Conservation (phyloP, 306 rosid species). For the Citrullus amarus region DNA sequence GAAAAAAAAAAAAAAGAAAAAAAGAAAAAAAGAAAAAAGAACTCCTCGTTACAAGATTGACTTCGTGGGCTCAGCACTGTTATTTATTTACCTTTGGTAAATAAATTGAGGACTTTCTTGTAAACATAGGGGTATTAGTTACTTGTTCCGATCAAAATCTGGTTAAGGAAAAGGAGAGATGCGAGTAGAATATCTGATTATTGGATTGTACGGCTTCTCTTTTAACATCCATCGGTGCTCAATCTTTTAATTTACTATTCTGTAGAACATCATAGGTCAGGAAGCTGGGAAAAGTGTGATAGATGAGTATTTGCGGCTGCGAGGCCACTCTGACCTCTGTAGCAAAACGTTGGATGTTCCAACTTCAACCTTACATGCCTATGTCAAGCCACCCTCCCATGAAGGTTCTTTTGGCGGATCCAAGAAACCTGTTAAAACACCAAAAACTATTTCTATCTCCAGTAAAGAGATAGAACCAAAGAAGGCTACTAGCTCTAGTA, state of each 20-base stretch:
- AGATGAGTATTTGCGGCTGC: conserved; percentile 54
- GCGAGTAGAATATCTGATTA: neutral
- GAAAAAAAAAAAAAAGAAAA: neutral
- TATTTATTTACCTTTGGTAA: neutral
- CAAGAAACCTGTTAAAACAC: conserved; percentile 45
- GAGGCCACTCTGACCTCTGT: conserved; percentile 43
- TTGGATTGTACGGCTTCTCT: neutral
- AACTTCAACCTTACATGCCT: conserved; percentile 53
- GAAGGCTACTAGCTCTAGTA: conserved; percentile 21
- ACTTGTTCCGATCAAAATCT: neutral
- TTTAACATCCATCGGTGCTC: neutral
- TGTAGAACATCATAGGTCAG: conserved; percentile 84
- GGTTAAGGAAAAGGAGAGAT: neutral
- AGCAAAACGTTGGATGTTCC: conserved; percentile 22
- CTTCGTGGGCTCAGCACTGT: neutral
- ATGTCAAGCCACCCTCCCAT: conserved; percentile 71
- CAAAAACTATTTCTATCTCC: conserved; percentile 28
- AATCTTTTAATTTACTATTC: neutral
- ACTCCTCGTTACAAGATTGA: neutral
- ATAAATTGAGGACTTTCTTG: neutral
- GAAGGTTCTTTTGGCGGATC: conserved; percentile 33
- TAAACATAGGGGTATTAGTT: neutral
- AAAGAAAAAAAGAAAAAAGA: too few relatives aligned
- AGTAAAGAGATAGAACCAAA: conserved; percentile 25
- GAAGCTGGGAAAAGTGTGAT: conserved; percentile 67